phyloP scores from a whole-genome alignment of 805 yeast species.

The Pichia nanzhaoensis region DNA sequence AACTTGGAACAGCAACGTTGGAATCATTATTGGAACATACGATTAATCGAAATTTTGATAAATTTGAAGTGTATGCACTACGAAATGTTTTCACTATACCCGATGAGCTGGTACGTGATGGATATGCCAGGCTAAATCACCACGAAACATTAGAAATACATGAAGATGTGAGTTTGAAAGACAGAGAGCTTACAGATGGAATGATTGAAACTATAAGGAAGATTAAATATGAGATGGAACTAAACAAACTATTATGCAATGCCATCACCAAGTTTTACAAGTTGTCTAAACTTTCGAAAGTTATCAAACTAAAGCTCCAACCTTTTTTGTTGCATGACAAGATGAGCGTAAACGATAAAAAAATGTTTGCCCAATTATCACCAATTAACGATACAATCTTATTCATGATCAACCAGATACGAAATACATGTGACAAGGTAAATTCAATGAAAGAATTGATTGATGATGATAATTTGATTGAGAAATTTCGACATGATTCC shows the following conservation, averaged over 20 bases:
- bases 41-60: slow-evolving; percentile 79
- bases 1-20: slow-evolving; percentile 71
- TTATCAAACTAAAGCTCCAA: background rate
- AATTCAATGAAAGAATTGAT: slow-evolving; percentile 1
- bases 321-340: background rate
- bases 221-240: slow-evolving; percentile 1
- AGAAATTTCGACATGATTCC: background rate
- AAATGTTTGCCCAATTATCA: background rate
- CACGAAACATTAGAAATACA: slow-evolving; percentile 46
- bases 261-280: background rate
- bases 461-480: background rate
- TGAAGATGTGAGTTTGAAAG: slow-evolving; percentile 15
- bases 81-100: slow-evolving; percentile 75
- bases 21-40: slow-evolving; percentile 70
- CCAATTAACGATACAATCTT: slow-evolving; percentile 7
- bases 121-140: slow-evolving; percentile 63
- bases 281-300: background rate
- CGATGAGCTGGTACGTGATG: slow-evolving; percentile 50
- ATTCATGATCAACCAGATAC: slow-evolving; percentile 2
- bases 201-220: slow-evolving; percentile 4
- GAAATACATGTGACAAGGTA: slow-evolving; percentile 1
- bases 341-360: background rate
- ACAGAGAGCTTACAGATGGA: slow-evolving; percentile 18
- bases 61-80: slow-evolving; percentile 73
- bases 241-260: slow-evolving; percentile 2